Evolutionary conservation across 352 stramenopile species (phyloP).

Genomic region (Globisporangium splendens): DNA sequence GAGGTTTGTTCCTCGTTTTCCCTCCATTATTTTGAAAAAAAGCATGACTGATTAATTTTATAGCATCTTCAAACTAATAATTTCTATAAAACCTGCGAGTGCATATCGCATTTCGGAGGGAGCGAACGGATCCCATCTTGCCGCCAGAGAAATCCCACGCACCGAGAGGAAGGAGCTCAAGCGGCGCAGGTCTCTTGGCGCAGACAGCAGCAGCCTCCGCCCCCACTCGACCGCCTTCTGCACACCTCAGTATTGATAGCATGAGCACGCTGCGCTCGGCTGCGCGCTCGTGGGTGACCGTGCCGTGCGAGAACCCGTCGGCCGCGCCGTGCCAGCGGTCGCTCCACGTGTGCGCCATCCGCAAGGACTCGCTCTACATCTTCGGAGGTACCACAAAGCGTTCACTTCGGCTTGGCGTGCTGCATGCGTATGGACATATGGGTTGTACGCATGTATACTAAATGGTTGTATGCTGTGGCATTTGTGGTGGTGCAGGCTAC

Average conservation of each 20-base stretch:
- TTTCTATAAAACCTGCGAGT: too few relatives aligned
- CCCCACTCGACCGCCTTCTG: too few relatives aligned
- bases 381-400: conserved; percentile 70
- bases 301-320: conserved; percentile 79
- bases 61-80: too few relatives aligned
- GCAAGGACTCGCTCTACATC: conserved; percentile 92
- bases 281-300: conserved; percentile 64
- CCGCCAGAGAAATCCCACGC: background rate
- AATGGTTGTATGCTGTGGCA: background rate
- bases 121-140: background rate
- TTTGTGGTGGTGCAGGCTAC: conserved; percentile 56
- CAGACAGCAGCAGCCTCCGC: too few relatives aligned
- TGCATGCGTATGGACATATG: background rate
- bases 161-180: background rate
- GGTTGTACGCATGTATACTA: background rate
- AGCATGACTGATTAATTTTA: too few relatives aligned
- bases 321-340: conserved; percentile 89
- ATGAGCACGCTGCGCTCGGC: conserved; percentile 39
- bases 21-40: background rate
- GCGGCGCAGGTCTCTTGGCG: too few relatives aligned
- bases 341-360: conserved; percentile 90
- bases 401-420: background rate
- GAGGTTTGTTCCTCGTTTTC: background rate
- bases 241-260: background rate
- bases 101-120: background rate